Conservation (phyloP, 306 rosid genomes). For the Citrullus amarus region DNA sequence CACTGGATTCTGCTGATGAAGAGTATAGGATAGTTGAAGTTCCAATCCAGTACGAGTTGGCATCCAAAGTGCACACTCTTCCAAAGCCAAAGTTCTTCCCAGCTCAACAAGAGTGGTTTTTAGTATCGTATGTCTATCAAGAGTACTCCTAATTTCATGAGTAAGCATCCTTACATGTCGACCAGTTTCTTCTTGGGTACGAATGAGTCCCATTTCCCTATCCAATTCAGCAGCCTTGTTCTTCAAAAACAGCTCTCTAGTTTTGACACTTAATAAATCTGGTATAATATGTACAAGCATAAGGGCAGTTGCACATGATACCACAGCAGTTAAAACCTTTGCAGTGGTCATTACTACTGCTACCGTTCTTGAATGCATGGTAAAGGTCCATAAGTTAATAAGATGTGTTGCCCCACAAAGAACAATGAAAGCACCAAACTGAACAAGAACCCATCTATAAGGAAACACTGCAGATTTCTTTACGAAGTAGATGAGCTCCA, state of each 20-base stretch:
- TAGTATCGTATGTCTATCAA: slow-evolving; percentile 14
- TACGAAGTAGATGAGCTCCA: slow-evolving; percentile 20
- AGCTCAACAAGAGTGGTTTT: slow-evolving; percentile 17
- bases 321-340: slow-evolving; percentile 17
- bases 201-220: slow-evolving; percentile 19
- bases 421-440: slow-evolving; percentile 93
- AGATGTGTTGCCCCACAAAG: slow-evolving; percentile 25
- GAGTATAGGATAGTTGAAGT: slow-evolving; percentile 89
- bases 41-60: slow-evolving; percentile 90
- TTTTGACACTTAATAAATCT: slow-evolving; percentile 15
- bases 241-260: slow-evolving; percentile 15
- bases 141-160: slow-evolving; percentile 19
- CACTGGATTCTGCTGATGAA: slow-evolving; percentile 86
- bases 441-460: slow-evolving; percentile 69
- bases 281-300: slow-evolving; percentile 20
- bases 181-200: slow-evolving; percentile 15
- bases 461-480: slow-evolving; percentile 20
- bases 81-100: slow-evolving; percentile 83
- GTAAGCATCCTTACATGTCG: slow-evolving; percentile 19
- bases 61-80: slow-evolving; percentile 99
- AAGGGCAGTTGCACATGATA: slow-evolving; percentile 17
- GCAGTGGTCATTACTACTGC: slow-evolving; percentile 15
- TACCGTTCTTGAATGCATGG: slow-evolving; percentile 13
- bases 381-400: slow-evolving; percentile 17
- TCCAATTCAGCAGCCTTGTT: slow-evolving; percentile 18